Base-by-base conservation (phyloP, 345 rosid genomes). In the Aquilaria yunnanensis region DNA sequence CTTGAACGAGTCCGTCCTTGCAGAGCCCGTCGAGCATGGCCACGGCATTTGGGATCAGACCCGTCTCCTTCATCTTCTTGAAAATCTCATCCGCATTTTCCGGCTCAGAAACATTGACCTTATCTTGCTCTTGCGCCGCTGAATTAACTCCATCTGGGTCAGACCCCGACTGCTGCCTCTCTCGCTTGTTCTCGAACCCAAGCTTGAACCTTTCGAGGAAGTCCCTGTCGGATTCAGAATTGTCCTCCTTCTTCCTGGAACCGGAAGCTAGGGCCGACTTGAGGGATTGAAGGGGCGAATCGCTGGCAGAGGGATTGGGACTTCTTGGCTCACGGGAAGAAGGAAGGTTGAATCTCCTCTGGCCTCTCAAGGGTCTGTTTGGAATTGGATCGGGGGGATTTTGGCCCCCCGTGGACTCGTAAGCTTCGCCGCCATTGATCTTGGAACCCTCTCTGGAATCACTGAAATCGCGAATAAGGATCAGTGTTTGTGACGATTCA, bases 11-110 rank as follows among this genome's bases (percentile, higher is more conserved):
- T 8, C 99, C 96, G 61, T 94, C 96, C 72, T 88, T 94, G 80
- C 96, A 94, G 14, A 88, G 87, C 2, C 99, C 97, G 57, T 94
- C 99, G 29, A 94, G 95, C 97, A 94, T 94, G 11, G 96, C 85
- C 3, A 90, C 96, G 0, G 97, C 97, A 66, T 79, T 94, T 4
- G 93, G 97, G 54, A 90, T 85, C 10, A 94, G 82, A 57, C 97
- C 99, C 6, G 90, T 83, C 77, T 86, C 95, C 73, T 94, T 94
- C 96, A 88, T 88, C 69, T 80, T 80, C 78, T 74, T 76, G 78
- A 90, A 94, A 62, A 90, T 85, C 70, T 78, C 84, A 63, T 82
- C 75, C 16, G 85, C 68, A 63, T 85, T 82, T 65, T 80, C 62
- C 29, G 72, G 81, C 45, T 69, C 67, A 3, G 56, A 33, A n/a